Evolutionary conservation across 192 early-diverging fungal genomes (phyloP).

Genomic region (Coemansia sp.): DNA sequence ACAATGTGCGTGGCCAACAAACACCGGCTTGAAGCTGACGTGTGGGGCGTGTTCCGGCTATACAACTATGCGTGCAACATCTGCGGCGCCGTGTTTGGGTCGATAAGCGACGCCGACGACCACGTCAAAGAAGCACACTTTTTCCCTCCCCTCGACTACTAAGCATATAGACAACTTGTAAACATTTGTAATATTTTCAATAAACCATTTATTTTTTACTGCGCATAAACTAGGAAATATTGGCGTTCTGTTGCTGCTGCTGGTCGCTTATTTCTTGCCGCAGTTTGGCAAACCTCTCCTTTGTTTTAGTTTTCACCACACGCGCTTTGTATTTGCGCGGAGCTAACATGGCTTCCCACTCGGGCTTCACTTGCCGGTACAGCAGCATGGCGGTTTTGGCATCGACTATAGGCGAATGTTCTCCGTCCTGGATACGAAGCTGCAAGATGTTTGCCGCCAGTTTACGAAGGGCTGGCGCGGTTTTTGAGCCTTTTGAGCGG

Average conservation of each 20-base stretch:
- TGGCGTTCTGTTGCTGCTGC: slow-evolving; percentile 5
- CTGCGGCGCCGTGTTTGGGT: slow-evolving; percentile 36
- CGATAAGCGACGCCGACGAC: slow-evolving; percentile 29
- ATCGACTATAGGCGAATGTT: slow-evolving; percentile 88
- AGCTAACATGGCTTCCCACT: slow-evolving; percentile 69
- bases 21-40: slow-evolving; percentile 20
- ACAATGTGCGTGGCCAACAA: slow-evolving; percentile 14
- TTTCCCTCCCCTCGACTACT: slow-evolving; percentile 44
- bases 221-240: slow-evolving; percentile 1
- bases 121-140: slow-evolving; percentile 51
- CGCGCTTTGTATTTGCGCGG: slow-evolving; percentile 38
- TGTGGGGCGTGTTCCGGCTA: slow-evolving; percentile 22
- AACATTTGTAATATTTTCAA: background rate
- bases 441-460: slow-evolving; percentile 73
- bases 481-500: slow-evolving; percentile 46
- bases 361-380: slow-evolving; percentile 75
- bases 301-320: slow-evolving; percentile 27
- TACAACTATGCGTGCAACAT: slow-evolving; percentile 45
- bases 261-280: slow-evolving; percentile 31
- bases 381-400: slow-evolving; percentile 86
- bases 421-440: slow-evolving; percentile 80
- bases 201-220: no score
- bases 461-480: slow-evolving; percentile 59
- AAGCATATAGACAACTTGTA: background rate
- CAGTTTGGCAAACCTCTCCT: slow-evolving; percentile 43